Evolutionary conservation across 73 alveolate species (phyloP).

Genomic region (Tetrahymena borealis): DNA sequence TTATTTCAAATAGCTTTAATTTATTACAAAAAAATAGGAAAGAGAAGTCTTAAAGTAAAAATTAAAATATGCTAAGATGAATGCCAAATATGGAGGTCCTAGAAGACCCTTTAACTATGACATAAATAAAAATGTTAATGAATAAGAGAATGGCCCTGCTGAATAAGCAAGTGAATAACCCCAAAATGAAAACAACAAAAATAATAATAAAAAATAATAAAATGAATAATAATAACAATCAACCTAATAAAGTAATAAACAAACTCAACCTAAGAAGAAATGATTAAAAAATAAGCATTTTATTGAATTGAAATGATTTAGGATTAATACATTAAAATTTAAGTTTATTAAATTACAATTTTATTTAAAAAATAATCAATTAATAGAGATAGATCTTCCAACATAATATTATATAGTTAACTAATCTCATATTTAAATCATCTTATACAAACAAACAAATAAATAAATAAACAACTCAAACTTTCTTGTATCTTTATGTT

Average conservation of each 20-base stretch:
- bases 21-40: background rate
- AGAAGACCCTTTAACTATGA: background rate
- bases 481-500: no score
- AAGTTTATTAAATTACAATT: no score
- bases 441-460: no score
- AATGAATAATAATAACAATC: background rate
- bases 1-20: background rate
- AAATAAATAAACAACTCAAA: no score
- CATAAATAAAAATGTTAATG: background rate
- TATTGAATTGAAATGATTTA: no score
- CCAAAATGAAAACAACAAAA: background rate
- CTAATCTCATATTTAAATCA: no score
- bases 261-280: no score
- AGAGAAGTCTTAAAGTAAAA: conserved; percentile 26
- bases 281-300: no score
- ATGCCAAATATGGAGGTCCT: background rate
- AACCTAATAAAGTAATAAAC: background rate
- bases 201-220: background rate
- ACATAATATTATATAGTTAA: no score
- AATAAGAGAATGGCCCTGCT: background rate
- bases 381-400: no score
- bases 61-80: conserved; percentile 22
- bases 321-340: no score
- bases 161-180: background rate
- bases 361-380: no score